Percentiles rank a stretch among this genome's conserved stretches.
phyloP scores from a whole-genome alignment of 176 grass and related monocot genomes.

The Microstegium vimineum region DNA sequence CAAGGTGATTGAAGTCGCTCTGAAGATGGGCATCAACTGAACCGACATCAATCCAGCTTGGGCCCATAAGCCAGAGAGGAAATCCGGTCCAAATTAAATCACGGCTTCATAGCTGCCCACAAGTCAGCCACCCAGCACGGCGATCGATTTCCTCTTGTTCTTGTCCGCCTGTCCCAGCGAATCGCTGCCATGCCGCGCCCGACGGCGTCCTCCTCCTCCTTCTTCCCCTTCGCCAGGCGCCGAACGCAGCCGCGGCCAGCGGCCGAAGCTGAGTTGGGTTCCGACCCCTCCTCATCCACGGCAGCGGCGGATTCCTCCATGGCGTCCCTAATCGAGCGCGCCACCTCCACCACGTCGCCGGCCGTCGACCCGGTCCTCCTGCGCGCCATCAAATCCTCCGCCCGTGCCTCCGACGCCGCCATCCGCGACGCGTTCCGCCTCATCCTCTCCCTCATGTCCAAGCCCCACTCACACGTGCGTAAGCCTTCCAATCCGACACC shows the following conservation, averaged over 20 bases:
- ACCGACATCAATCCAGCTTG: neutral
- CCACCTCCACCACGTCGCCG: slow-evolving; percentile 62
- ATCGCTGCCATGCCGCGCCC: slow-evolving; percentile 24
- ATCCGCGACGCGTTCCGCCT: slow-evolving; percentile 44
- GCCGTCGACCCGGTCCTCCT: slow-evolving; percentile 63
- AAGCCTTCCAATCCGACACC: neutral
- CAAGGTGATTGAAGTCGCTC: too few species aligned
- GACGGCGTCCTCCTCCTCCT: neutral
- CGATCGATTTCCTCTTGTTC: neutral
- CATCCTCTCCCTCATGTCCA: slow-evolving; percentile 74
- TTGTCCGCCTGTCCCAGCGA: neutral
- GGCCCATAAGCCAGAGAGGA: neutral
- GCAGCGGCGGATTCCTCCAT: slow-evolving; percentile 15
- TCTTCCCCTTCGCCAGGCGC: neutral
- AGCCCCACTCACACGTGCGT: slow-evolving; percentile 75
- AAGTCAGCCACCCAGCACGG: neutral
- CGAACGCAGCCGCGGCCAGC: neutral
- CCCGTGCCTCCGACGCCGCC: slow-evolving; percentile 60
- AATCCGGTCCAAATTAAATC: neutral
- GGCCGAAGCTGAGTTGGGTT: neutral
- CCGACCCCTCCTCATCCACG: neutral
- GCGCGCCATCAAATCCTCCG: slow-evolving; percentile 69
- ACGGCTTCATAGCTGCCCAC: neutral
- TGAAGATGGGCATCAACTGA: too few species aligned
- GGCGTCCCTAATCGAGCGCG: slow-evolving; percentile 64